phyloP scores from a whole-genome alignment of 2,329 filamentous ascomycete genomes.

The Talaromyces verruculosus region DNA sequence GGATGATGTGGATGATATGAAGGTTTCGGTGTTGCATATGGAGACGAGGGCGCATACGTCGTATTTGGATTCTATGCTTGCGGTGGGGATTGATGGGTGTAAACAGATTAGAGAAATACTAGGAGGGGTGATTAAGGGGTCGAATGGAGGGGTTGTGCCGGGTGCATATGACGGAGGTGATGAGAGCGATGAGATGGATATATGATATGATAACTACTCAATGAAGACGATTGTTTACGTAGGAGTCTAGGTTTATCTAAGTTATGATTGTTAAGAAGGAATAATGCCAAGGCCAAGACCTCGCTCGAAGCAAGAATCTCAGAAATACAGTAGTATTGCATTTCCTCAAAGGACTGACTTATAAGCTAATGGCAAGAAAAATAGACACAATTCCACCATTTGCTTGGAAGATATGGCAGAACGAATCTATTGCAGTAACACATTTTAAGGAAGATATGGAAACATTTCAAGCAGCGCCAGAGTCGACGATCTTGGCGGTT shows the following conservation, averaged over 20 bases:
- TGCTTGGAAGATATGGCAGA: neutral
- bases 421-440: neutral
- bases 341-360: slow-evolving; percentile 16
- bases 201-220: neutral
- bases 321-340: slow-evolving; percentile 4
- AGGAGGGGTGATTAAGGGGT: slow-evolving; percentile 68
- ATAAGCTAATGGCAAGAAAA: slow-evolving; percentile 17
- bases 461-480: slow-evolving; percentile 41
- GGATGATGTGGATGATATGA: slow-evolving; percentile 39
- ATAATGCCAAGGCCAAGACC: slow-evolving; percentile 14
- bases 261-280: neutral
- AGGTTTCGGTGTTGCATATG: slow-evolving; percentile 76
- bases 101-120: slow-evolving; percentile 79
- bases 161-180: neutral
- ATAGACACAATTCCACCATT: slow-evolving; percentile 1
- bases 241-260: neutral
- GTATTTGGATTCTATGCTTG: slow-evolving; percentile 86
- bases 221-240: neutral
- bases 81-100: slow-evolving; percentile 87
- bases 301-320: slow-evolving; percentile 7
- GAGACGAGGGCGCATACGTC: slow-evolving; percentile 81
- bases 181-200: slow-evolving; percentile 2
- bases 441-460: slow-evolving; percentile 9
- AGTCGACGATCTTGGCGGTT: slow-evolving; percentile 49
- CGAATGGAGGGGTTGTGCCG: slow-evolving; percentile 22